Evolutionary conservation across 805 yeast species (phyloP), one percentile per base, ranked within the genome.

Genomic region (Candida nemodendra): DNA sequence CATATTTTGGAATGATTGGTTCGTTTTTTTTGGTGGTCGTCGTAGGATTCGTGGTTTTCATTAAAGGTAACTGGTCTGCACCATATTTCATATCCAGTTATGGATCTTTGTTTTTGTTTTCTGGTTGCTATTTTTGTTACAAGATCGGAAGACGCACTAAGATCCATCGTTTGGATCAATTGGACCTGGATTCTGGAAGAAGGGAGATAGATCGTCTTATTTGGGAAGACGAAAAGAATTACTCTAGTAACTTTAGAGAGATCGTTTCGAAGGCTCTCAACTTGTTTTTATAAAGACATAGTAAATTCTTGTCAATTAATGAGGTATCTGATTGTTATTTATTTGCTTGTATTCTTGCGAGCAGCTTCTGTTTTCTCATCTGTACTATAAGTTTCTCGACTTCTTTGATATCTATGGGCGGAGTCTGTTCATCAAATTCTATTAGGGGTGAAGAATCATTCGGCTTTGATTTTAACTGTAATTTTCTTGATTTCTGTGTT

Each of bases 111-210:
- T 62, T 76, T 17, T 47, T 74, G 7, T 72, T 74, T 50, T 56
- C 61, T 0, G 37, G 65, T 2, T 68, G 76, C 25, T 76, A 73
- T 48, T 11, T 68, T 24, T 62, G 66, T 5, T 74, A 82, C 60
- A 80, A 79, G 52, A 28, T 78, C 0, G 53, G 79, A 12, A 73
- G 78, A 41, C 77, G 86, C 8, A 79, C 90, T 2, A 73, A 78
- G 45, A 65, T 81, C 9, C 84, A 79, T 36, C 72, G 85, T 34
- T 62, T 85, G 31, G 90, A 84, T 48, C 81, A 84, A 31, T 57
- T 87, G 42, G 95, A 88, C 58, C 72, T 84, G 56, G 95, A 88
- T 58, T 74, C 87, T 0, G 95, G 95, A 2, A 68, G 95, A 51
- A 71, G 93, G 34, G 95, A 87, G 56, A 78, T 81, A 63, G 96